Evolutionary conservation across 2,329 filamentous ascomycete genomes (phyloP).

Genomic region (Pyrenophora tritici-repentis): DNA sequence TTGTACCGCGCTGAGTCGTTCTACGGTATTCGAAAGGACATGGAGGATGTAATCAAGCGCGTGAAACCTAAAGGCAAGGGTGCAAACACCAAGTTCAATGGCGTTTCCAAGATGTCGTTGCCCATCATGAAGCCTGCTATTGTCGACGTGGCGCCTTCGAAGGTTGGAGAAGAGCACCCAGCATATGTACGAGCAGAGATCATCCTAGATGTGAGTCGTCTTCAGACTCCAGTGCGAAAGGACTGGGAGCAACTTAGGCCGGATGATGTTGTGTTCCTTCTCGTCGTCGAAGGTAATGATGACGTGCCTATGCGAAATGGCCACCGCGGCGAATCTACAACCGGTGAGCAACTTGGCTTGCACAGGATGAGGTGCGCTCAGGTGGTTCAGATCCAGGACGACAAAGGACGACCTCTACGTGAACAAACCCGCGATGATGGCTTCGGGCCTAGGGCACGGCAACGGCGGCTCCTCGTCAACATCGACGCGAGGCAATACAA

Average conservation of each 20-base stretch:
- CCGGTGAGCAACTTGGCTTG: slow-evolving; percentile 68
- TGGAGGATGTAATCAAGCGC: slow-evolving; percentile 80
- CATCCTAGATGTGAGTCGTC: slow-evolving; percentile 76
- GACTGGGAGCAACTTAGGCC: slow-evolving; percentile 90
- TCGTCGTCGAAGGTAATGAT: slow-evolving; percentile 71
- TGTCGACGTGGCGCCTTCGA: slow-evolving; percentile 79
- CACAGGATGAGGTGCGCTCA: slow-evolving; percentile 78
- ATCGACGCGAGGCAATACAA: slow-evolving; percentile 81
- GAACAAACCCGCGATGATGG: slow-evolving; percentile 69
- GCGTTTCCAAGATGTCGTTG: slow-evolving; percentile 90
- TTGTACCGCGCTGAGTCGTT: slow-evolving; percentile 90
- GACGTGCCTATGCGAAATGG: slow-evolving; percentile 61
- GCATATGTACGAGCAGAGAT: slow-evolving; percentile 86
- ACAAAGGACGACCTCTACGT: slow-evolving; percentile 75
- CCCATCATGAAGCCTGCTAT: slow-evolving; percentile 85
- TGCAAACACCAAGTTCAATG: slow-evolving; percentile 72
- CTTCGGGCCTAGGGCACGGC: slow-evolving; percentile 61
- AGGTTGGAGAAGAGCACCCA: slow-evolving; percentile 82
- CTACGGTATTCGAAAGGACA: slow-evolving; percentile 89
- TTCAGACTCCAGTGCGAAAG: slow-evolving; percentile 74
- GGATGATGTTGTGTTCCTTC: slow-evolving; percentile 87
- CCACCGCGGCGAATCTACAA: slow-evolving; percentile 51
- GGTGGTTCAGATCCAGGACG: slow-evolving; percentile 83
- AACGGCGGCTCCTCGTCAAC: slow-evolving; percentile 76
- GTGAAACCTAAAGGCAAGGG: slow-evolving; percentile 73